Conservation (phyloP, 164 flowering plant species). For the Paratinospora sagittata region DNA sequence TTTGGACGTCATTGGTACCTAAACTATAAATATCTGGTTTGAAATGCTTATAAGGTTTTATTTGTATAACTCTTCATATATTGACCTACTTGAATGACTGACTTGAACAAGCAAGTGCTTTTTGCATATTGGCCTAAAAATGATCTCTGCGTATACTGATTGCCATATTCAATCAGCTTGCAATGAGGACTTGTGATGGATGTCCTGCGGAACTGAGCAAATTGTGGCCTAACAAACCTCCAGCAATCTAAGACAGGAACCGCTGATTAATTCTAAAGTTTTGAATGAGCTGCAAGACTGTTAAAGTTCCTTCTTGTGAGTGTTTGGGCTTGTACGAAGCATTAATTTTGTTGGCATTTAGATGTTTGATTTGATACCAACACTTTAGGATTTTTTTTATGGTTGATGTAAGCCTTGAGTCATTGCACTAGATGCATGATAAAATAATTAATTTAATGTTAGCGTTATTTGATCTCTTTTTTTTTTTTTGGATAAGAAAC, state of each 20-base stretch:
- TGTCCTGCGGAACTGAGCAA: conserved; percentile 5
- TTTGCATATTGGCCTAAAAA: neutral
- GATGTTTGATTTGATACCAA: neutral
- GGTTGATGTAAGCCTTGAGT: neutral
- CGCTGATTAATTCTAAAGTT: neutral
- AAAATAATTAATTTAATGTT: too few relatives aligned
- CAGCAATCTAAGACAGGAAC: neutral
- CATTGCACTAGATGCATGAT: neutral
- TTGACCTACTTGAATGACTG: neutral
- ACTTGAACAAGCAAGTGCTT: neutral
- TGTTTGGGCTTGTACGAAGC: neutral
- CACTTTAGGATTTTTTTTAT: too few relatives aligned
- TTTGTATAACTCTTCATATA: too few relatives aligned
- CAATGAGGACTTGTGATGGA: conserved; percentile 12
- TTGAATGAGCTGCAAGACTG: conserved; percentile 3
- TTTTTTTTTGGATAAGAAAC: too few relatives aligned
- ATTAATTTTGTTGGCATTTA: neutral
- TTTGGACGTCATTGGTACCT: too few relatives aligned
- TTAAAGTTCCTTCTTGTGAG: neutral
- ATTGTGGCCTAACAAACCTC: neutral
- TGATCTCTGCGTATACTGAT: neutral
- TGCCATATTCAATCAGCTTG: conserved; percentile 13
- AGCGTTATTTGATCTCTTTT: too few relatives aligned
- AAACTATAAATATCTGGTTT: too few relatives aligned
- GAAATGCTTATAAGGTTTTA: too few relatives aligned